Conservation (phyloP, 495 filamentous ascomycete genomes). For the Lindgomyces ingoldianus region DNA sequence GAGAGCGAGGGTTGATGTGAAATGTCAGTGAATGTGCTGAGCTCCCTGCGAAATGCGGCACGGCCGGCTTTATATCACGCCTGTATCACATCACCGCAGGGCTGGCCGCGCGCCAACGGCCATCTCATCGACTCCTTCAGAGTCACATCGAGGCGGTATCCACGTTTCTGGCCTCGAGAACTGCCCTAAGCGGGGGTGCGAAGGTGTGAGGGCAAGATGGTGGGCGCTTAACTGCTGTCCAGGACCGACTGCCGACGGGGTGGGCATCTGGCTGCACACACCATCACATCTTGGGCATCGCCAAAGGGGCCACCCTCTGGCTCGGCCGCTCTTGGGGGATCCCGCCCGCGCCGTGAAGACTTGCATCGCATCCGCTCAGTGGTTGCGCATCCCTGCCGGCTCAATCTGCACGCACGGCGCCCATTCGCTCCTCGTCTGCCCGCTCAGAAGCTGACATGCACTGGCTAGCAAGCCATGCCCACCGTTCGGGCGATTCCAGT, state of each 20-base stretch:
- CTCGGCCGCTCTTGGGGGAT: conserved; percentile 10
- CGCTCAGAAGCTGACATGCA: conserved; percentile 17
- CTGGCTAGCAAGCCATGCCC: conserved; percentile 13
- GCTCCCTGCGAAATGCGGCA: too few relatives aligned
- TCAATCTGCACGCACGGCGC: neutral
- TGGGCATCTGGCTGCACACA: conserved; percentile 1
- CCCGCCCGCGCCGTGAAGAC: conserved; percentile 9
- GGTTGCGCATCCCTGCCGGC: conserved; percentile 12
- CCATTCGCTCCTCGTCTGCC: conserved; percentile 11
- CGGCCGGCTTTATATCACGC: conserved; percentile 15
- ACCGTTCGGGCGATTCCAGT: neutral
- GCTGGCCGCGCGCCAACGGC: conserved; percentile 17
- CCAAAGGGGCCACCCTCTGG: conserved; percentile 1
- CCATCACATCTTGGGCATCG: conserved; percentile 11
- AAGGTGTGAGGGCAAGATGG: conserved; percentile 3
- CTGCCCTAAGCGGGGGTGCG: too few relatives aligned
- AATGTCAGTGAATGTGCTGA: neutral
- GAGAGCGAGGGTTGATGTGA: neutral
- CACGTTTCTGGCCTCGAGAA: too few relatives aligned
- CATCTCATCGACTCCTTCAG: too few relatives aligned
- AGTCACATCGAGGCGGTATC: too few relatives aligned
- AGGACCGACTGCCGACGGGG: conserved; percentile 14
- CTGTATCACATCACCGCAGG: conserved; percentile 20
- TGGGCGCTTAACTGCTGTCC: conserved; percentile 25
- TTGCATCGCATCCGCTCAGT: conserved; percentile 13